These are phyloP conservation scores for Cladosporium velox DNA, from an alignment of 2,329 filamentous ascomycete genomes.

Conservation along the genomic window DNA sequence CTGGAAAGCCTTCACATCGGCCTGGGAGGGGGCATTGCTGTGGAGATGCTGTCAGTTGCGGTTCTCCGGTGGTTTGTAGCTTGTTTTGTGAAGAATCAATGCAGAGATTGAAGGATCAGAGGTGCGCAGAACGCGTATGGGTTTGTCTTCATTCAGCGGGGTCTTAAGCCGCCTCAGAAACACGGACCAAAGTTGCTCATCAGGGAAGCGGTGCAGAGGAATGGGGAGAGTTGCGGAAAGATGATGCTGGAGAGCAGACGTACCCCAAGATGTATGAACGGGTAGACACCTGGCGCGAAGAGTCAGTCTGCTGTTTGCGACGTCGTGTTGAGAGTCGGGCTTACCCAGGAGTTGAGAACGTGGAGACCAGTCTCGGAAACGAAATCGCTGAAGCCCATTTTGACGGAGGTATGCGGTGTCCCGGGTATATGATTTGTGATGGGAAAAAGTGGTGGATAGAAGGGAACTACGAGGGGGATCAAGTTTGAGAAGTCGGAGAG, in stretches of 20 bases:
- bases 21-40: conserved; percentile 76
- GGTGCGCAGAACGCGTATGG: conserved; percentile 72
- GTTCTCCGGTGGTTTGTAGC: conserved; percentile 23
- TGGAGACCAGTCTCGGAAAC: conserved; percentile 65
- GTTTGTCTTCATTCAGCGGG: conserved; percentile 76
- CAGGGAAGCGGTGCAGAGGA: conserved; percentile 50
- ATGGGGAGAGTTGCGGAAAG: conserved; percentile 21
- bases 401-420: too few species aligned
- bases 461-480: too few species aligned
- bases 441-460: too few species aligned
- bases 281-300: conserved; percentile 53
- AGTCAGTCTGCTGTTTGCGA: too few species aligned
- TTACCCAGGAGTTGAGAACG: conserved; percentile 68
- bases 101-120: conserved; percentile 58
- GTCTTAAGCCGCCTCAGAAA: conserved; percentile 95
- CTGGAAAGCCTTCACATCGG: conserved; percentile 96
- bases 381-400: conserved; percentile 71
- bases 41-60: conserved; percentile 36
- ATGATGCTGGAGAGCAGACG: conserved; percentile 43
- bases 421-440: too few species aligned
- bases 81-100: conserved; percentile 15
- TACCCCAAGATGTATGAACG: conserved; percentile 84
- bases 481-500: too few species aligned
- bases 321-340: too few species aligned
- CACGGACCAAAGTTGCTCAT: conserved; percentile 92